Conservation (phyloP, 163 green algal genomes). For the Smithsoniella earleae region DNA sequence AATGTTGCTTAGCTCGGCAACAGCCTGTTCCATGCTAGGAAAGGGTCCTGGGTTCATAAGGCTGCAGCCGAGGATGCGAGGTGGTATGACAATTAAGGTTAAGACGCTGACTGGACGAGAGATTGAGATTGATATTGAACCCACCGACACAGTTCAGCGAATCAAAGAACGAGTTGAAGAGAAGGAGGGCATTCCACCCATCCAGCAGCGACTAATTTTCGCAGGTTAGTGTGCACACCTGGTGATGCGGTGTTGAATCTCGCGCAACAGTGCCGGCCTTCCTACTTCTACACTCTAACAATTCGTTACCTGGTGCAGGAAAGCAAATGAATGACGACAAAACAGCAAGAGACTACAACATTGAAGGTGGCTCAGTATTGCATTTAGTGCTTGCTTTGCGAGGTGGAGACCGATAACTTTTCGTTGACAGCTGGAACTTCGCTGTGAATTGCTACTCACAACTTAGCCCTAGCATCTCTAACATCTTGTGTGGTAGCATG, state of each 20-base stretch:
- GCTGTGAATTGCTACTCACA: no score
- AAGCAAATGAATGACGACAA: conserved; percentile 99
- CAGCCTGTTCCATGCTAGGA: conserved; percentile 35
- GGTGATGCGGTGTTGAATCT: background rate
- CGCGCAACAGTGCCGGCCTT: background rate
- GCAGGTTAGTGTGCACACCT: conserved; percentile 11
- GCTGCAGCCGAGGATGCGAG: conserved; percentile 30
- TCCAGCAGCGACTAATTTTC: conserved; percentile 73
- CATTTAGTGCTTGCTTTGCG: conserved; percentile 69
- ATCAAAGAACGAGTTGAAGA: conserved; percentile 99
- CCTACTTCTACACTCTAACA: background rate
- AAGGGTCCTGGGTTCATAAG: background rate
- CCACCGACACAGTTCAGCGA: conserved; percentile 87
- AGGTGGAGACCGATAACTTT: no score
- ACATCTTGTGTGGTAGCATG: no score
- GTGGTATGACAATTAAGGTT: conserved; percentile 77
- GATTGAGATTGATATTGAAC: conserved; percentile 99
- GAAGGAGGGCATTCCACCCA: conserved; percentile 97
- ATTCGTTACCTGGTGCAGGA: conserved; percentile 41
- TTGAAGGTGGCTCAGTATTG: conserved; percentile 95
- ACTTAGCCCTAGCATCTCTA: no score
- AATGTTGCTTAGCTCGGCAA: background rate
- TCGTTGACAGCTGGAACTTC: no score
- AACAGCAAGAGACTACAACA: conserved; percentile 95
- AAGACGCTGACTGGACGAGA: conserved; percentile 98